Base-by-base conservation (phyloP, 257 asterid genomes). In the Scutellaria minor region DNA sequence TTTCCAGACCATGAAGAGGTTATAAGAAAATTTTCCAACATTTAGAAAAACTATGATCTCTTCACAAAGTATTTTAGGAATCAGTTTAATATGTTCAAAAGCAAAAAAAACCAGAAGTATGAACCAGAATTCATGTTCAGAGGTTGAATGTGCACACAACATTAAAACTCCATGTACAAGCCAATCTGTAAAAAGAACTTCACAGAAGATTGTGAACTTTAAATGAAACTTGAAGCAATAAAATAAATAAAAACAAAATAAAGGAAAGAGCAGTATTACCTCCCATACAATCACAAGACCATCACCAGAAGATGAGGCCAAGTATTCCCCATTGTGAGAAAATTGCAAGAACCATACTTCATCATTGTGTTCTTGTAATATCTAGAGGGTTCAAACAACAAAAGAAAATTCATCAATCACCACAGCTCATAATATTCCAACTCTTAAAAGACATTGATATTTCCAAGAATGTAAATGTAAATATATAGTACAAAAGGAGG, bases 341-440 rank as follows among this genome's bases (percentile, higher is more conserved):
- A 91, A 91, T 72, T 89, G 91, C 88, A 91, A 79, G 81, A 82
- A 82, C 97, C 96, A 89, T 71, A 91, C 86, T 81, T 91, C 96
- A 74, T 80, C 88, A 12, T 57, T 66, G 80, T 91, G 97, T 56
- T 83, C 96, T 56, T 70, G 73, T 65, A 89, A 71, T 81, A 87
- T 81, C 95, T 91, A 88, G 80, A 62, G 64, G 68, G 73, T 78
- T 27, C 76, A 41, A 65, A 81, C 58, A 75, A 54, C 59, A 51
- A 14, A 27, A 72, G 50, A 53, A 65, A 70, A 24, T 1, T 75
- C 58, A 78, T 68, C 62, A 73, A 66, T 54, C 20, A 51, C 31
- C 59, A 31, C n/a, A 42, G 63, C 41, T 9, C 18, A 52, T 0
- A 62, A 4, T 39, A 52, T 42, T 12, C 51, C 37, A 50, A 52